Percentiles rank a stretch among this genome's conserved stretches.
These are phyloP conservation scores for Malus hybrid DNA, from an alignment of 331 rosid species.

Conservation along the genomic window DNA sequence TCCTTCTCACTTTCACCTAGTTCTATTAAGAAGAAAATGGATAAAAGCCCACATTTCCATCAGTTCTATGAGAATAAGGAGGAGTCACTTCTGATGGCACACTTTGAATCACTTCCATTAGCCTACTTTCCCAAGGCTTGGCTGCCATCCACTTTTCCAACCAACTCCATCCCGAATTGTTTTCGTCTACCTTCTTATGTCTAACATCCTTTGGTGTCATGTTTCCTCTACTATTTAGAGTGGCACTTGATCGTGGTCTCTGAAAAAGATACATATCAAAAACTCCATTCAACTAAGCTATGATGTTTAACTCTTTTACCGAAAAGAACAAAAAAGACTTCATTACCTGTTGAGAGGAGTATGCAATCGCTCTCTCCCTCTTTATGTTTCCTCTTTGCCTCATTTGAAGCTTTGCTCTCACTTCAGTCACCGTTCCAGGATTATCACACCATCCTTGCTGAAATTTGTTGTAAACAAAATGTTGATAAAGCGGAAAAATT, in stretches of 20 bases:
- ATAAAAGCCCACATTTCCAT: constrained; percentile 28
- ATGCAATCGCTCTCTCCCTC: constrained; percentile 81
- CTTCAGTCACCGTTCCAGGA: constrained; percentile 69
- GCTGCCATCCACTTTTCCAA: constrained; percentile 70
- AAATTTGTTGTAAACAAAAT: background rate
- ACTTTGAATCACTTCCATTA: constrained; percentile 30
- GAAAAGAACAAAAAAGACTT: background rate
- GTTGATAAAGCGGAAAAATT: background rate
- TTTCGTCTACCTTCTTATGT: constrained; percentile 28
- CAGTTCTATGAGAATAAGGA: constrained; percentile 23
- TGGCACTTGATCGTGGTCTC: constrained; percentile 52
- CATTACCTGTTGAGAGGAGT: constrained; percentile 64
- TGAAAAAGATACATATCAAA: constrained; percentile 5
- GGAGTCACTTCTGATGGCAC: constrained; percentile 40
- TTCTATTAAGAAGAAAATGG: constrained; percentile 30
- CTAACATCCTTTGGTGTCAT: constrained; percentile 28
- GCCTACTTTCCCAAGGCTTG: constrained; percentile 72
- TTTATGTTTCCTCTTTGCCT: constrained; percentile 70
- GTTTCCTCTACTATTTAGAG: constrained; percentile 45
- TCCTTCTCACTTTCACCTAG: constrained; percentile 41
- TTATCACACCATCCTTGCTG: constrained; percentile 81
- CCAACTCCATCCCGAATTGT: constrained; percentile 46
- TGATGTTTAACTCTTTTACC: background rate
- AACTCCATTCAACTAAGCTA: background rate
- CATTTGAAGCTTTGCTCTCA: constrained; percentile 56